These are phyloP conservation scores for Scheffersomyces parashehatae DNA, from an alignment of 1,139 yeast species.

Conservation along the genomic window DNA sequence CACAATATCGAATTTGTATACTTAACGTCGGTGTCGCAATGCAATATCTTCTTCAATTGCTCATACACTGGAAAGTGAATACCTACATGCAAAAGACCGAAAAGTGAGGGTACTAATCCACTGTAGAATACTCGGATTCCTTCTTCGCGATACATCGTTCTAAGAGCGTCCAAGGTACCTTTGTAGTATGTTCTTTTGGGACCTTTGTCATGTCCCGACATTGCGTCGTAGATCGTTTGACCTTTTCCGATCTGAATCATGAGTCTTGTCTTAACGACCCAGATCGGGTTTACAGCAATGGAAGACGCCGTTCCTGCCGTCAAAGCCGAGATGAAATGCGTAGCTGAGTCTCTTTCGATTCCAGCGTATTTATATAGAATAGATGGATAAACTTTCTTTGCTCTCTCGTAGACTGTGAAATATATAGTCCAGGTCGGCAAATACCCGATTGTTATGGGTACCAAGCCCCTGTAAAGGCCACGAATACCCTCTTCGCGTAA, in stretches of 20 bases:
- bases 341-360: slow-evolving; percentile 47
- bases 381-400: slow-evolving; percentile 53
- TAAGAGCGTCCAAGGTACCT: slow-evolving; percentile 83
- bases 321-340: slow-evolving; percentile 79
- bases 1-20: slow-evolving; percentile 38
- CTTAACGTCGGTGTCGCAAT: slow-evolving; percentile 20
- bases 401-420: slow-evolving; percentile 82
- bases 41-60: slow-evolving; percentile 58
- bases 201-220: not conserved
- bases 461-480: slow-evolving; percentile 88
- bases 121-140: slow-evolving; percentile 85
- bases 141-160: slow-evolving; percentile 74
- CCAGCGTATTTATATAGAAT: slow-evolving; percentile 29
- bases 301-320: slow-evolving; percentile 90
- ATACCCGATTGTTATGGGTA: slow-evolving; percentile 89
- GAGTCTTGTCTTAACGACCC: slow-evolving; percentile 94
- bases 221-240: slow-evolving; percentile 31
- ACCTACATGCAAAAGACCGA: slow-evolving; percentile 92
- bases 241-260: slow-evolving; percentile 79
- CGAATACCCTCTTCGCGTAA: slow-evolving; percentile 72
- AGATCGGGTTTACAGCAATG: slow-evolving; percentile 88
- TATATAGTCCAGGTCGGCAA: slow-evolving; percentile 98
- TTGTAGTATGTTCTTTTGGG: slow-evolving; percentile 48
- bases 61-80: slow-evolving; percentile 98
- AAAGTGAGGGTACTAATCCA: slow-evolving; percentile 85